Evolutionary conservation across 352 stramenopile genomes (phyloP).

Genomic region (Globisporangium mamillatum): DNA sequence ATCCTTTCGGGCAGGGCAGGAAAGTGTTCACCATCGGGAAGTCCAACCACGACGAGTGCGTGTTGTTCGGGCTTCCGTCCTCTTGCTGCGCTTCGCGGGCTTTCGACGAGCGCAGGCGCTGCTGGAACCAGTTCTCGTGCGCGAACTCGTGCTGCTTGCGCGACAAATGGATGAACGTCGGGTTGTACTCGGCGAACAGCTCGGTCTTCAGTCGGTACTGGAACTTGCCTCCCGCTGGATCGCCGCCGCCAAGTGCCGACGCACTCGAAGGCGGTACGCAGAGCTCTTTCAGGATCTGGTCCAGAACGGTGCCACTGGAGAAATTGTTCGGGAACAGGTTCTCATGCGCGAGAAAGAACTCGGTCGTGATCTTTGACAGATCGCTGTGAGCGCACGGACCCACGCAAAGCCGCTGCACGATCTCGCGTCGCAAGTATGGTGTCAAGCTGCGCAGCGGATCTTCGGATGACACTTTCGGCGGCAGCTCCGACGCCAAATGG

Average conservation of each 20-base stretch:
- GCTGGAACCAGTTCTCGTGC: slow-evolving; percentile 86
- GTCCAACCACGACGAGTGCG: slow-evolving; percentile 73
- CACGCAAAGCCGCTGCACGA: slow-evolving; percentile 79
- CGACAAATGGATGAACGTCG: slow-evolving; percentile 84
- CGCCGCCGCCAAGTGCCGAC: slow-evolving; percentile 24
- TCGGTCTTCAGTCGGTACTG: slow-evolving; percentile 83
- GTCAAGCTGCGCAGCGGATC: slow-evolving; percentile 60
- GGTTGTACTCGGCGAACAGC: slow-evolving; percentile 81
- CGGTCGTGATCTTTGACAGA: slow-evolving; percentile 79
- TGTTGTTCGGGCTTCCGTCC: slow-evolving; percentile 52
- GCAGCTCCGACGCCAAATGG: slow-evolving; percentile 76
- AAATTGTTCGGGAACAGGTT: slow-evolving; percentile 74
- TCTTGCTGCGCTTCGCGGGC: slow-evolving; percentile 63
- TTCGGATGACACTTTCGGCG: slow-evolving; percentile 45
- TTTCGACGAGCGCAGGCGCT: slow-evolving; percentile 69
- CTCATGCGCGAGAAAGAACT: slow-evolving; percentile 78
- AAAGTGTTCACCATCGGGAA: slow-evolving; percentile 85
- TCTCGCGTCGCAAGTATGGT: slow-evolving; percentile 68
- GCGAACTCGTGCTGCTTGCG: slow-evolving; percentile 86
- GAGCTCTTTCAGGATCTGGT: slow-evolving; percentile 80
- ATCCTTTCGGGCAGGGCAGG: slow-evolving; percentile 60
- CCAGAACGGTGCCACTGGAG: slow-evolving; percentile 57
- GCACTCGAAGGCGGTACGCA: slow-evolving; percentile 34
- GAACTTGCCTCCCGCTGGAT: slow-evolving; percentile 53
- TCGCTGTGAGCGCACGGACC: slow-evolving; percentile 81